A percentile compares a stretch with the other conserved stretches of the same genome.
phyloP scores from a whole-genome alignment of 169 alveolate genomes.

The Plasmodium gallinaceum region DNA sequence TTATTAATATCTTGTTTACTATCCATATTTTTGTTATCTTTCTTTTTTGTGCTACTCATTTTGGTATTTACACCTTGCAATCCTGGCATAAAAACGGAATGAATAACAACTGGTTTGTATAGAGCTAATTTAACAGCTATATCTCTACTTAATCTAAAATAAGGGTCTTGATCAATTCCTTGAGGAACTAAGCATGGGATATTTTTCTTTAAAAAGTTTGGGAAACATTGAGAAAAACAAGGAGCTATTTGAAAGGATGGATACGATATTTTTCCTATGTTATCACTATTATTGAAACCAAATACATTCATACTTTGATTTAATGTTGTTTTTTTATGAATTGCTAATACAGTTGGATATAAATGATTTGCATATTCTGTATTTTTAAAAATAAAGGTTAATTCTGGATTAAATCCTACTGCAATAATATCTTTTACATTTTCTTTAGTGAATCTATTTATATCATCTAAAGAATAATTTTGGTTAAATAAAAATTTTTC shows the following conservation, averaged over 20 bases:
- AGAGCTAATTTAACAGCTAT: slow-evolving; percentile 96
- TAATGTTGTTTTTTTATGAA: slow-evolving; percentile 95
- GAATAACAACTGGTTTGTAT: slow-evolving; percentile 94
- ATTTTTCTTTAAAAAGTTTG: slow-evolving; percentile 92
- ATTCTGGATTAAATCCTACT: slow-evolving; percentile 98
- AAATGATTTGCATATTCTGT: slow-evolving; percentile 91
- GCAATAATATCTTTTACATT: slow-evolving; percentile 99
- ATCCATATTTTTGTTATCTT: slow-evolving; percentile 89
- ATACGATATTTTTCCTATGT: slow-evolving; percentile 96
- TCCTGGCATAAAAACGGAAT: slow-evolving; percentile 98
- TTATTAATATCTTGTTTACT: slow-evolving; percentile 93
- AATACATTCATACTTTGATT: slow-evolving; percentile 94
- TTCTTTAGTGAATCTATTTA: slow-evolving; percentile 91
- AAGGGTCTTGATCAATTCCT: slow-evolving; percentile 99
- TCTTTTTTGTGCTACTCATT: slow-evolving; percentile 92
- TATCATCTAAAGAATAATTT: slow-evolving; percentile 91
- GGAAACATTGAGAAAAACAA: slow-evolving; percentile 95
- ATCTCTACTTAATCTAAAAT: slow-evolving; percentile 98
- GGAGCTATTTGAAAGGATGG: slow-evolving; percentile 99
- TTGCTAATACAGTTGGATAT: slow-evolving; percentile 93
- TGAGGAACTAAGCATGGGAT: slow-evolving; percentile 96
- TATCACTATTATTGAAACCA: slow-evolving; percentile 94
- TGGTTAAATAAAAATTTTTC: slow-evolving; percentile 98
- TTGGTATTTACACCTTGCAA: slow-evolving; percentile 95
- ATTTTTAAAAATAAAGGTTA: slow-evolving; percentile 97